Evolutionary conservation across 106 monocot genomes (phyloP), one percentile per base, ranked within the genome.

Genomic region (Acanthochlamys bracteata): DNA sequence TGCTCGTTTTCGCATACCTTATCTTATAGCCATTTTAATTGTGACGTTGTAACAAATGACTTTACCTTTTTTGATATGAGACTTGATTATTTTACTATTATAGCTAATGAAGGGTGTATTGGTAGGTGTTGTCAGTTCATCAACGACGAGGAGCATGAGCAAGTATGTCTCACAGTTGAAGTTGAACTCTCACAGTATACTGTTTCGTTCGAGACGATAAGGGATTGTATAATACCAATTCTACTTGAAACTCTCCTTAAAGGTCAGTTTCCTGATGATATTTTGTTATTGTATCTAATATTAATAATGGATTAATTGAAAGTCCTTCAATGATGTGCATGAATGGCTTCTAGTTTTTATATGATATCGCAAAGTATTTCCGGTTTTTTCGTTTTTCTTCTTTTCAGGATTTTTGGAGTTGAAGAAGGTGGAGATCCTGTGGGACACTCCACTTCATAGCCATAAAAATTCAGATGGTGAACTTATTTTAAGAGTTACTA

Each of bases 361-460:
- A 0, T 65, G 11, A 14, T 26, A 14, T 63, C 25, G 0, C 11
- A 53, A 16, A 55, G 19, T 25, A 27, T 51, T 43, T 7, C 43
- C 13, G 43, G 13, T 43, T 43, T 43, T 43, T 8, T 43, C 13
- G 13, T 43, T 43, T 43, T 43, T 33, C 23, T 65, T 11, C 47
- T 2, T 52, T 75, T 68, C 80, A 98, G 96, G 96, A 52, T 85
- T 88, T 60, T 47, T 63, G 61, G 87, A 81, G 74, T 73, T 80
- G 41, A 74, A 80, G 19, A 73, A 78, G 55, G 88, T 98, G n/a
- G 80, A 91, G 45, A 88, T 98, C 64, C 43, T 83, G 41, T 96
- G 91, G 75, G 74, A 82, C 68, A 33, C 66, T 16, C 66, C 43
- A 43, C 43, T 8, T 43, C 10, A 43, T 43, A 43, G 43, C 10